Percentiles rank a stretch among this genome's conserved stretches.
phyloP scores from a whole-genome alignment of 306 rosid species.

The Gastrolobium bilobum region DNA sequence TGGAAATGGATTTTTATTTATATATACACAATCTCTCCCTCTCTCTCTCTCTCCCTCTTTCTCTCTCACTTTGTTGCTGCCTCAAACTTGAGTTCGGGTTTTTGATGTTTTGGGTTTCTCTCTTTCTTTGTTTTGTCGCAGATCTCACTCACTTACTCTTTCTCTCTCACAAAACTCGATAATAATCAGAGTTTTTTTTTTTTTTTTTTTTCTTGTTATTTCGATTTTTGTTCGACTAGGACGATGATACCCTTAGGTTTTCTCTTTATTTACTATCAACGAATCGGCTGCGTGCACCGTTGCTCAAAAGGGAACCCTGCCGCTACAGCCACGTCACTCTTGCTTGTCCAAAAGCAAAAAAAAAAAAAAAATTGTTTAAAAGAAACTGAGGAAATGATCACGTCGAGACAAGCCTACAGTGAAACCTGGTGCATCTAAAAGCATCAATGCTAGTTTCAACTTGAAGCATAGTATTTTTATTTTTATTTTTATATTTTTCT shows the following conservation, averaged over 20 bases:
- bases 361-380: background rate
- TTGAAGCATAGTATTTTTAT: background rate
- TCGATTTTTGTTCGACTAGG: background rate
- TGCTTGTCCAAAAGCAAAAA: constrained; percentile 43
- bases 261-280: constrained; percentile 37
- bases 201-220: constrained; percentile 46
- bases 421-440: background rate
- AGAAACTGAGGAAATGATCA: constrained; percentile 9
- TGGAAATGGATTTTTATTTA: constrained; percentile 17
- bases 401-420: constrained; percentile 29
- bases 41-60: background rate
- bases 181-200: constrained; percentile 67
- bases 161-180: constrained; percentile 58
- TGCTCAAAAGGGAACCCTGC: constrained; percentile 42
- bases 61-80: background rate
- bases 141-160: constrained; percentile 63
- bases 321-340: constrained; percentile 53
- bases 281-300: background rate
- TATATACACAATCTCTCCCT: background rate
- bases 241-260: constrained; percentile 57
- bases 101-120: constrained; percentile 2
- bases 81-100: background rate
- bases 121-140: constrained; percentile 44
- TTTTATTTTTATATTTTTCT: background rate
- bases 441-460: constrained; percentile 24